Conservation (phyloP, 768 basidiomycete species). For the Gloeopeniophorella convolvens region DNA sequence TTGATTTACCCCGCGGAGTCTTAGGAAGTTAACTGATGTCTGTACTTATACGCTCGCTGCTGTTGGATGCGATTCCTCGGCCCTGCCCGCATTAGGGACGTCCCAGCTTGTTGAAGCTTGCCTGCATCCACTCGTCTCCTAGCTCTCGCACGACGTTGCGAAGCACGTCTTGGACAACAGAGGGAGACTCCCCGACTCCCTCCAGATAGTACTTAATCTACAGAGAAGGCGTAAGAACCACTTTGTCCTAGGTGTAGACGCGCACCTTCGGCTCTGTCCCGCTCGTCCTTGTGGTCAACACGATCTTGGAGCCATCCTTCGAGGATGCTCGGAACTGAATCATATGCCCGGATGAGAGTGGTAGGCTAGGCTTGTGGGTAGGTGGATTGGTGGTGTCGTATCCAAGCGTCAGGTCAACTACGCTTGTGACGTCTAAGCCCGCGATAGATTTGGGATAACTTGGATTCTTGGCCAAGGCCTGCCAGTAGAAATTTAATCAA, state of each 20-base stretch:
- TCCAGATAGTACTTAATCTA: conserved; percentile 89
- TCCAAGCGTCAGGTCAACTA: conserved; percentile 72
- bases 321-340: conserved; percentile 62
- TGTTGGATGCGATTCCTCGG: not conserved
- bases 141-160: conserved; percentile 53
- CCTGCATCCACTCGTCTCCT: conserved; percentile 62
- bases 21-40: no score
- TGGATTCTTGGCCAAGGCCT: conserved; percentile 24
- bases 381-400: conserved; percentile 76
- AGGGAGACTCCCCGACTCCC: conserved; percentile 53
- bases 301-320: conserved; percentile 41
- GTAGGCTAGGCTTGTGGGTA: conserved; percentile 51
- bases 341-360: conserved; percentile 80
- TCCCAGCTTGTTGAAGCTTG: conserved; percentile 42
- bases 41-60: no score
- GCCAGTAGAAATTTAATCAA: conserved; percentile 1
- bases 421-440: conserved; percentile 48
- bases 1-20: not conserved
- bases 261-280: conserved; percentile 86
- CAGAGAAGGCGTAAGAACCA: not conserved
- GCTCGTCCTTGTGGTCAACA: conserved; percentile 72
- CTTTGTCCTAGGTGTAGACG: not conserved
- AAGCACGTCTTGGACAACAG: conserved; percentile 45
- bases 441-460: conserved; percentile 59
- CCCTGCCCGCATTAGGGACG: conserved; percentile 21